Evolutionary conservation across 169 alveolate genomes (phyloP).

Genomic region (Plasmodium fragile): DNA sequence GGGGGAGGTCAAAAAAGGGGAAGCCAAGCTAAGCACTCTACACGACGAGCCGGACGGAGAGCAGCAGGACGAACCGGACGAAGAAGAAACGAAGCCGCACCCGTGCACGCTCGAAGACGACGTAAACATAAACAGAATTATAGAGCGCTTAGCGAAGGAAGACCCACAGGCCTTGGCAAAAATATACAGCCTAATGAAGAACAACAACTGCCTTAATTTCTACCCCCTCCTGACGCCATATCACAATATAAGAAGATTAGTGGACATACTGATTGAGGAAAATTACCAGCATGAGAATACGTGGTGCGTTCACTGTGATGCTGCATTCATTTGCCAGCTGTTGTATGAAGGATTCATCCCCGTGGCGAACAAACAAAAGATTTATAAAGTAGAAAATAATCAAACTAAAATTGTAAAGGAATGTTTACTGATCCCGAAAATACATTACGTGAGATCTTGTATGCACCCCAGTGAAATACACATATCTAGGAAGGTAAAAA

Average conservation of each 20-base stretch:
- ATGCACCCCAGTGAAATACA: slow-evolving; percentile 78
- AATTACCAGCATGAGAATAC: slow-evolving; percentile 77
- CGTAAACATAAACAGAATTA: slow-evolving; percentile 28
- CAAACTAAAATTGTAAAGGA: slow-evolving; percentile 38
- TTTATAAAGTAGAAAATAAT: background rate
- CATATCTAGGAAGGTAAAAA: slow-evolving; percentile 76
- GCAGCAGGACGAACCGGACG: background rate
- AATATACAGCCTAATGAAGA: slow-evolving; percentile 19
- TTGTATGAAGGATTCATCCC: slow-evolving; percentile 80
- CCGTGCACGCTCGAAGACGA: slow-evolving; percentile 17
- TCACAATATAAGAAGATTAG: slow-evolving; percentile 46
- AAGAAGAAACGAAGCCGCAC: background rate
- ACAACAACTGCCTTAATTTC: slow-evolving; percentile 28
- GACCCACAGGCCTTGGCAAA: slow-evolving; percentile 27
- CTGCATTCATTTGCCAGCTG: slow-evolving; percentile 73
- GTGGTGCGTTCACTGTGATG: slow-evolving; percentile 84
- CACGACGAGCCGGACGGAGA: background rate
- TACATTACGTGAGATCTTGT: slow-evolving; percentile 79
- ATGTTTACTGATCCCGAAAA: slow-evolving; percentile 77
- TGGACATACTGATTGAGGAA: slow-evolving; percentile 44
- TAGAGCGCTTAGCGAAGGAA: background rate
- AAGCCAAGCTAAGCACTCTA: background rate
- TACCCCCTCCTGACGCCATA: slow-evolving; percentile 79
- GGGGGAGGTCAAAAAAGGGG: background rate
- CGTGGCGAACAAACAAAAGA: slow-evolving; percentile 75